Evolutionary conservation across 495 filamentous ascomycete species (phyloP), one percentile per base, ranked within the genome.

Genomic region (Talaromyces borbonicus): DNA sequence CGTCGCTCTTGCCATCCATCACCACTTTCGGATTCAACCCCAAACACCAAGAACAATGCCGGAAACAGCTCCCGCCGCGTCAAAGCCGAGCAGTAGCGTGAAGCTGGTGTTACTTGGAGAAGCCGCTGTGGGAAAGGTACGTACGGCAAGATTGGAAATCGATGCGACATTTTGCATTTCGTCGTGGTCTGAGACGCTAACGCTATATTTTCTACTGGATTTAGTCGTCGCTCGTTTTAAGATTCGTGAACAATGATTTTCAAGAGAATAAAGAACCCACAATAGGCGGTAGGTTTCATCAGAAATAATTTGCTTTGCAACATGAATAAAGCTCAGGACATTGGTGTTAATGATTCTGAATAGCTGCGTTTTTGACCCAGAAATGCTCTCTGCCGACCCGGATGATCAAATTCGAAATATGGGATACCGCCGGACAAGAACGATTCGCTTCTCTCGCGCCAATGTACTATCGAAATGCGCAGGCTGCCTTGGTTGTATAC

Each of bases 211-310:
- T 30, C 22, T 32, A 51, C 30, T 30, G 25, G 30, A 32, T 48
- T 49, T 51, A 98, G 92, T 97, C 93, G 30, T 98, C 92, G 31
- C 83, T 98, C 41, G 92, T 98, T 45, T 78, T 98, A 54, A 87
- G 92, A 56, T 98, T 98, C 62, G 92, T 98, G 60, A 98, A 97
- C 77, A 90, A 98, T 70, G 92, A 97, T 69, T 98, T 97, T 58
- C 92, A 98, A 72, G 93, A 97, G 68, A 98, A 98, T 65, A 98
- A 98, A 73, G 92, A 98, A 61, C 92, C 92, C 35, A 98, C 92
- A 43, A 98, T 98, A 72, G 92, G 92, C 73, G 90, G 90, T 94
- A 78, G 58, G 80, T 63, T 46, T 46, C 44, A 50, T 45, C 44
- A 14, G 12, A 24, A 7, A 7, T 24, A 8, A 14, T 31, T 35